These are phyloP conservation scores for Endogone sp. DNA, from an alignment of 192 early-diverging fungal genomes.

Conservation along the genomic window DNA sequence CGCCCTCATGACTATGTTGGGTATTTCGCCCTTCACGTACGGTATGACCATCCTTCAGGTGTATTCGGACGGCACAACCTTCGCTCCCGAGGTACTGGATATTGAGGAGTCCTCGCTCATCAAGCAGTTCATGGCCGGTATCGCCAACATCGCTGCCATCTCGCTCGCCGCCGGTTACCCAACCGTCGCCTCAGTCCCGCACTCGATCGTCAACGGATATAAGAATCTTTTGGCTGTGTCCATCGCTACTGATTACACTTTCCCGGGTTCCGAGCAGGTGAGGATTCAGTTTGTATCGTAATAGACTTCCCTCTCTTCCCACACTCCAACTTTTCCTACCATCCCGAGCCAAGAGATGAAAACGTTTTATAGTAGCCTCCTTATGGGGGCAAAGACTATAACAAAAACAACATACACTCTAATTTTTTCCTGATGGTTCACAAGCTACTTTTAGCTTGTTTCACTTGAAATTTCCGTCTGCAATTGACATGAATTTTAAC, in stretches of 20 bases:
- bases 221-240: conserved; percentile 94
- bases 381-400: not conserved
- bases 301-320: not conserved
- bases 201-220: conserved; percentile 96
- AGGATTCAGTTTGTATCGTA: conserved; percentile 7
- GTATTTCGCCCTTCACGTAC: conserved; percentile 99
- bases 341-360: conserved; percentile 1
- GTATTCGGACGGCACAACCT: conserved; percentile 88
- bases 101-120: conserved; percentile 75
- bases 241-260: conserved; percentile 87
- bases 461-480: too few relatives aligned
- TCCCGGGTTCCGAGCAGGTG: conserved; percentile 81
- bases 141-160: conserved; percentile 74
- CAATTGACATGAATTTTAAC: too few relatives aligned
- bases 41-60: conserved; percentile 93
- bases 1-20: conserved; percentile 98
- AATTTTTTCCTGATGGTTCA: conserved; percentile 70
- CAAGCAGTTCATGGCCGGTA: conserved; percentile 61
- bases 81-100: conserved; percentile 87
- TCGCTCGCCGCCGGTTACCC: conserved; percentile 79
- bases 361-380: not conserved
- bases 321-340: not conserved
- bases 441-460: conserved; percentile 4
- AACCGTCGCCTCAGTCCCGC: conserved; percentile 86
- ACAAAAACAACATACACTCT: conserved; percentile 47